Base-by-base conservation (phyloP, 2,329 filamentous ascomycete species). In the Septoria petroselini region DNA sequence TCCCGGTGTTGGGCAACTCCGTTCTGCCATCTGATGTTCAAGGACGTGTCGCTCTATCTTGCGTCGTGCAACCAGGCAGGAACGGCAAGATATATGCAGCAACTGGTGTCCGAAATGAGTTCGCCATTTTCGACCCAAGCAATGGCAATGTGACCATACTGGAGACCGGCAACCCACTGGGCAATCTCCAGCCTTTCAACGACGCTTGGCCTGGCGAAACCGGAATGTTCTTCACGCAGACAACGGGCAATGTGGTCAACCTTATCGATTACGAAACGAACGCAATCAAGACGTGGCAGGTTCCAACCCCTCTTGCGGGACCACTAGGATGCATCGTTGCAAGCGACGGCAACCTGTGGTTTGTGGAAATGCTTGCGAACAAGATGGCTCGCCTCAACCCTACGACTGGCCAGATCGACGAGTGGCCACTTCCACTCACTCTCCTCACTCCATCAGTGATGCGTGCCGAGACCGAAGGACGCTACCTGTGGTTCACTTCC, bases 141-240 rank as follows among this genome's bases (percentile, higher is more conserved):
- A 55, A 45, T 18, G 53, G 54, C 41, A 48, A 55, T 12, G 49
- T 58, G 14, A 50, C 43, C 3, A 48, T 58, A 11, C 46, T 58
- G 7, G 41, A 53, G 15, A 57, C 55, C 12, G 54, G 54, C 9
- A 58, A 57, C 38, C 51, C 54, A 14, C 41, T 57, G 1, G 58
- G 55, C 18, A 58, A 60, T 14, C 47, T 60, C 2, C 55, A 60
- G 35, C 58, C 55, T 1, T 60, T 60, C 49, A 60, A 60, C 43
- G 58, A 60, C 41, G 56, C 54, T 0, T 58, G 55, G 55, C 55
- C 58, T 3, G 53, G 53, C 39, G 53, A 60, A 42, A 58, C 54
- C 4, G 57, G 54, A 19, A 58, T 58, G 55, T 59, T 50, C 39
- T 60, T 60, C 43, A 50, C 58, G 7, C 55, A 58, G 23, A 60